Evolutionary conservation across 495 filamentous ascomycete species (phyloP).

Genomic region (Daldinia bambusicola): DNA sequence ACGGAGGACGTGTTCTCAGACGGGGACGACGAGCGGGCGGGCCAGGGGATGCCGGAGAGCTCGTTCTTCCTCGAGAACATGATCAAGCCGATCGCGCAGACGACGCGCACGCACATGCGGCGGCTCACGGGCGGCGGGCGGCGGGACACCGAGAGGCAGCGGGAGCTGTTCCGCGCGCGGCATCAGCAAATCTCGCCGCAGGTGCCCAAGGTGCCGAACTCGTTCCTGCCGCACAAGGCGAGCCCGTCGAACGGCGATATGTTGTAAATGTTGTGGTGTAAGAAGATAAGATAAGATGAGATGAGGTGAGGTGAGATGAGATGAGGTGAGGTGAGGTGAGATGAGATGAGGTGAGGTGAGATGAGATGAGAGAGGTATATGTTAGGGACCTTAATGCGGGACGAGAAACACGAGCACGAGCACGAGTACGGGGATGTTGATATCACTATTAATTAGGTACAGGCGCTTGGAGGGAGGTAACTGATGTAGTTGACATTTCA

Average conservation of each 20-base stretch:
- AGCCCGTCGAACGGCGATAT: constrained; percentile 36
- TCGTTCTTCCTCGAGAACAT: constrained; percentile 75
- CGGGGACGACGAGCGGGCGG: constrained; percentile 60
- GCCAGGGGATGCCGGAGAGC: constrained; percentile 54
- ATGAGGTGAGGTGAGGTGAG: neutral
- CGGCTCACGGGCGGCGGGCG: constrained; percentile 71
- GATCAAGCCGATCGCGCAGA: constrained; percentile 65
- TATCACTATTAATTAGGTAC: constrained; percentile 1
- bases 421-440: neutral
- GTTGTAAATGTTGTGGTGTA: constrained; percentile 21
- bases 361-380: constrained; percentile 1
- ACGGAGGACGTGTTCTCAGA: constrained; percentile 64
- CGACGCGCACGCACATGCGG: constrained; percentile 69
- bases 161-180: constrained; percentile 63
- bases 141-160: constrained; percentile 68
- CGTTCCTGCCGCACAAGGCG: constrained; percentile 45
- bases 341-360: constrained; percentile 1
- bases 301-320: neutral
- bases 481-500: constrained; percentile 25
- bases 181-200: constrained; percentile 57
- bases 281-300: neutral
- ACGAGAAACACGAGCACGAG: constrained; percentile 16
- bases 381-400: neutral
- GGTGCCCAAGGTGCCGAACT: constrained; percentile 70
- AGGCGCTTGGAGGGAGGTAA: constrained; percentile 3